Base-by-base conservation (phyloP, 1,284 basidiomycete species). In the Ganoderma resinaceum region DNA sequence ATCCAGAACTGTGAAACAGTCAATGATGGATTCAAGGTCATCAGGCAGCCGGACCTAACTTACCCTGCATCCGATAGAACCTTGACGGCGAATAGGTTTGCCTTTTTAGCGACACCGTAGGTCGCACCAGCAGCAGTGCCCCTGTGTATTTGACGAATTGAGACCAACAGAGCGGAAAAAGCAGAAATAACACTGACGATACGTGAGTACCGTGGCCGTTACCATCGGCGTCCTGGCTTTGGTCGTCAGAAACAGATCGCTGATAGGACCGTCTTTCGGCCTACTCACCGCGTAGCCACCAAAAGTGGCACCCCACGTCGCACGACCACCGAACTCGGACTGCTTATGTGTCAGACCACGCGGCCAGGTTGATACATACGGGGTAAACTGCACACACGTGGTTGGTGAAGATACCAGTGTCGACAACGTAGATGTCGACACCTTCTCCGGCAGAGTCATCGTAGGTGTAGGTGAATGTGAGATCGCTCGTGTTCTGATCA, bases 81-180 rank as follows among this genome's bases (percentile, higher is more conserved):
- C 83, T 93, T 93, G 82, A 93, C 91, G 61, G 91, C 91, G 70
- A 91, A 86, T 69, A 93, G 75, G 70, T 83, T 84, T 62, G 88
- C 89, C 72, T 82, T 82, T 82, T 92, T 93, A 68, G 91, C 91
- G 46, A 93, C 90, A 79, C 92, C 92, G 77, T 88, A 92, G 72
- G 86, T 75, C 70, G 78, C 78, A 20, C 88, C 89, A 33, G 83
- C 91, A 64, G 86, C 85, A 49, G 84, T 86, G 43, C 85, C 85
- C 35, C 74, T 75, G 82, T 80, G 38, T 16, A 74, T 31, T 18
- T 31, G 26, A 83, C 84, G 78, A 87, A 85, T 62, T 83, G 86
- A 65, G 65, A 70, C 11, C 68, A 69, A 12, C n/a, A 12, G 14
- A 37, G 14, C 23, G 14, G 58, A 26, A 6, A 6, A 60, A 33